A percentile compares a stretch with the other conserved stretches of the same genome.
phyloP scores from a whole-genome alignment of 2,329 filamentous ascomycete species.

The Alternaria ventricosa region DNA sequence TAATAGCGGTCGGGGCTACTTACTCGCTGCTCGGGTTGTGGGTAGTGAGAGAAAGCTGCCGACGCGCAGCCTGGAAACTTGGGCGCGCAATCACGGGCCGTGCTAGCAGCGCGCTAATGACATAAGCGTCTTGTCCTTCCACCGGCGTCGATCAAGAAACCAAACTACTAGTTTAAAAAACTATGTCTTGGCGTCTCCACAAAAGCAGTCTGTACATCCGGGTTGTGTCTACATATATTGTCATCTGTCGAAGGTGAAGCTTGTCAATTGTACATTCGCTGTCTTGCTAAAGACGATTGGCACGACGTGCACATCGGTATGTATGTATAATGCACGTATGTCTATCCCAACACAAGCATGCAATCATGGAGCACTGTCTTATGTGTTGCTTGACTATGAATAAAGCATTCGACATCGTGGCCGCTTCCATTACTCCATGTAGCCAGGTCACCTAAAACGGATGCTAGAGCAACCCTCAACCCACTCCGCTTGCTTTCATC shows the following conservation, averaged over 20 bases:
- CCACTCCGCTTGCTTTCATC: conserved; percentile 10
- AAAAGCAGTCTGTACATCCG: conserved; percentile 3
- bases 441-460: conserved; percentile 35
- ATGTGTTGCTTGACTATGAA: not conserved
- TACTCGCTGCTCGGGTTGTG: conserved; percentile 39
- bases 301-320: not conserved
- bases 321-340: not conserved
- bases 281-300: not conserved
- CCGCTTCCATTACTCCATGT: conserved; percentile 21
- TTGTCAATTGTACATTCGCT: not conserved
- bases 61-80: conserved; percentile 18
- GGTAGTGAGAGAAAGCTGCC: conserved; percentile 23
- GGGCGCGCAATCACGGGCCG: conserved; percentile 26
- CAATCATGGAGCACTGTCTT: not conserved
- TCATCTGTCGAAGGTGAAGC: not conserved
- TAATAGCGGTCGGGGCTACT: conserved; percentile 7
- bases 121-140: conserved; percentile 6
- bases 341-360: not conserved
- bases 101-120: conserved; percentile 17
- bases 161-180: conserved; percentile 3
- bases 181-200: not conserved
- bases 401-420: conserved; percentile 36
- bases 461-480: conserved; percentile 25
- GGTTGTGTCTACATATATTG: not conserved
- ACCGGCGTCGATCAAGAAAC: not conserved